phyloP scores from a whole-genome alignment of 1,284 basidiomycete genomes.

The Trichosporon faecale region DNA sequence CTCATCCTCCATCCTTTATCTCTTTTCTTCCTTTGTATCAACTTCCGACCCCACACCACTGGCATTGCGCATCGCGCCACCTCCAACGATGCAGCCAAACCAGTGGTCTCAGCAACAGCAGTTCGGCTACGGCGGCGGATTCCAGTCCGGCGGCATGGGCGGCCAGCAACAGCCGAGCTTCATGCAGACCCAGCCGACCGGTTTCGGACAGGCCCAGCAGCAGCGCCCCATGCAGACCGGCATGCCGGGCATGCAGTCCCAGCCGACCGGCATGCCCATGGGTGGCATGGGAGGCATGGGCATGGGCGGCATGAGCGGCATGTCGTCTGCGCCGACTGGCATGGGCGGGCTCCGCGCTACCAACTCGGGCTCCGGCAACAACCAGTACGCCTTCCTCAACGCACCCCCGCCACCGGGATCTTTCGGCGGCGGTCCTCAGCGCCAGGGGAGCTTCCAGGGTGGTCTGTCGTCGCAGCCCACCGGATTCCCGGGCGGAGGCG shows the following conservation, averaged over 20 bases:
- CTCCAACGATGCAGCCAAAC: constrained; percentile 28
- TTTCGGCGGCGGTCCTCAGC: constrained; percentile 23
- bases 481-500: constrained; percentile 29
- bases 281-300: constrained; percentile 22
- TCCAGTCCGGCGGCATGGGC: constrained; percentile 39
- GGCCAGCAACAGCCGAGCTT: constrained; percentile 26
- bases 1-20: background rate
- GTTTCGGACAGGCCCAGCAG: constrained; percentile 28
- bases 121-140: constrained; percentile 32
- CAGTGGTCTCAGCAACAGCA: constrained; percentile 36
- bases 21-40: background rate
- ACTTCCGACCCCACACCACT: constrained; percentile 8
- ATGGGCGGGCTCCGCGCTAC: constrained; percentile 19
- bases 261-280: constrained; percentile 5
- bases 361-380: constrained; percentile 20
- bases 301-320: constrained; percentile 25
- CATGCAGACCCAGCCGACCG: constrained; percentile 39
- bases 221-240: constrained; percentile 59
- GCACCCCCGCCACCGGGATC: constrained; percentile 43
- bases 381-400: constrained; percentile 46
- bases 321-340: constrained; percentile 17
- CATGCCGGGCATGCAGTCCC: constrained; percentile 24
- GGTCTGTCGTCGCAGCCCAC: constrained; percentile 39
- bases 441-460: constrained; percentile 26
- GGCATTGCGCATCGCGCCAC: constrained; percentile 18